These are phyloP conservation scores for Jacaranda mimosifolia DNA, from an alignment of 257 asterid genomes.

Conservation along the genomic window DNA sequence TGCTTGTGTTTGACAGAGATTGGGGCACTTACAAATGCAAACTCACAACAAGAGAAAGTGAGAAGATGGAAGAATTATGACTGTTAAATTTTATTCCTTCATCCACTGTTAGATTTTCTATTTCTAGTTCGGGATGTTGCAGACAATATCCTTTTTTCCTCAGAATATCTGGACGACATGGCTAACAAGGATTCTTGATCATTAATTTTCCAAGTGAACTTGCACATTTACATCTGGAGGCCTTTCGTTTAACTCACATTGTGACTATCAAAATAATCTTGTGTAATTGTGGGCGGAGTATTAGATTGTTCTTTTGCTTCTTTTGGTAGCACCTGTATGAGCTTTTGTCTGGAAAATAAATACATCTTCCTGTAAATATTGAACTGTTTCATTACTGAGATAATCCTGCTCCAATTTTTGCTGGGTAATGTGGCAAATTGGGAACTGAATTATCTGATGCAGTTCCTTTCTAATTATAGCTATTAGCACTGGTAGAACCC, in stretches of 20 bases:
- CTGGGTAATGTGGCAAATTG: background rate
- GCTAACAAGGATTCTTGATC: background rate
- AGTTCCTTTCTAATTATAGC: too few relatives aligned
- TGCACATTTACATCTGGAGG: background rate
- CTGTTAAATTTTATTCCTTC: background rate
- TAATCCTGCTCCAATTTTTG: background rate
- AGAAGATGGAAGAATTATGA: background rate
- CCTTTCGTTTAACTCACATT: background rate
- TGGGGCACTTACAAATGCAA: background rate
- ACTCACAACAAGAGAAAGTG: slow-evolving; percentile 1
- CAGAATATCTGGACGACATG: background rate
- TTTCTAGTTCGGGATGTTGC: background rate
- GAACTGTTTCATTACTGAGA: background rate
- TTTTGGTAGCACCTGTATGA: background rate
- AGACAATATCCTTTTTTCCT: background rate
- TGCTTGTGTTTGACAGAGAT: background rate
- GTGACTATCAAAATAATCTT: slow-evolving; percentile 1
- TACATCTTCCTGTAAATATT: background rate
- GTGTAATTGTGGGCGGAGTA: background rate
- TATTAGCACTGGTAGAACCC: too few relatives aligned
- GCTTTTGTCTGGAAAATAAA: background rate
- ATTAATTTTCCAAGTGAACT: background rate
- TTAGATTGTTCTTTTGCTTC: background rate
- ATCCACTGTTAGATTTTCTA: background rate
- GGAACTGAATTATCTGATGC: slow-evolving; percentile 13